Conservation (phyloP, 2,329 filamentous ascomycete species). For the Xylariaceae sp. region DNA sequence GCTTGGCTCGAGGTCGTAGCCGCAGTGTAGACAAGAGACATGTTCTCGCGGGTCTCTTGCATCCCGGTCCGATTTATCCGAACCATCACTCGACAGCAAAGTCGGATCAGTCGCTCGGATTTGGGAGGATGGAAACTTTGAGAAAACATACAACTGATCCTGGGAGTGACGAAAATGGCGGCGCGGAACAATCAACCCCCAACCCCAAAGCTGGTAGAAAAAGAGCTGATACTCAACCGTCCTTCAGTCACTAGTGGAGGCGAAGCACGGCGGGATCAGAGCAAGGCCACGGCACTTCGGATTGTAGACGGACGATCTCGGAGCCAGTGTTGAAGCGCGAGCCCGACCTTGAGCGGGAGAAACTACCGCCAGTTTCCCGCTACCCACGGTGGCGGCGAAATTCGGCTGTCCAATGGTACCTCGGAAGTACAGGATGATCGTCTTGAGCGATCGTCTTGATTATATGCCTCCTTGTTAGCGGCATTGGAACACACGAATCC, state of each 20-base stretch:
- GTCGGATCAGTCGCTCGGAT: constrained; percentile 19
- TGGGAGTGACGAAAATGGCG: constrained; percentile 23
- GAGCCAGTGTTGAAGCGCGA: constrained; percentile 2
- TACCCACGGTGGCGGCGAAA: constrained; percentile 17
- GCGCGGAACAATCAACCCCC: constrained; percentile 5
- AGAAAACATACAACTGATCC: constrained; percentile 26
- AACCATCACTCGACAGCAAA: constrained; percentile 25
- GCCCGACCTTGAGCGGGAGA: background rate
- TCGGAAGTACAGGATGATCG: constrained; percentile 27
- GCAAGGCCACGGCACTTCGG: background rate
- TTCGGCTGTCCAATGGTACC: constrained; percentile 25
- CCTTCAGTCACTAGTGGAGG: constrained; percentile 30
- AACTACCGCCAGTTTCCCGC: constrained; percentile 2
- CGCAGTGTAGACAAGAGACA: constrained; percentile 34
- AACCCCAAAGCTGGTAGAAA: constrained; percentile 6
- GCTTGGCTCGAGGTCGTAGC: constrained; percentile 31
- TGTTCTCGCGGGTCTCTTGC: constrained; percentile 33
- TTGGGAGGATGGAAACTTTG: constrained; percentile 25
- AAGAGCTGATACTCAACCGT: constrained; percentile 31
- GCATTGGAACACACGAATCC: background rate
- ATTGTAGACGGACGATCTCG: constrained; percentile 11
- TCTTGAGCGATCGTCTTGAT: background rate
- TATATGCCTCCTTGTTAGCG: background rate
- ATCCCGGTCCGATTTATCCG: constrained; percentile 34
- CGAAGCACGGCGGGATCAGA: constrained; percentile 12